Base-by-base conservation (phyloP, 306 rosid species). In the Rosa chinensis region DNA sequence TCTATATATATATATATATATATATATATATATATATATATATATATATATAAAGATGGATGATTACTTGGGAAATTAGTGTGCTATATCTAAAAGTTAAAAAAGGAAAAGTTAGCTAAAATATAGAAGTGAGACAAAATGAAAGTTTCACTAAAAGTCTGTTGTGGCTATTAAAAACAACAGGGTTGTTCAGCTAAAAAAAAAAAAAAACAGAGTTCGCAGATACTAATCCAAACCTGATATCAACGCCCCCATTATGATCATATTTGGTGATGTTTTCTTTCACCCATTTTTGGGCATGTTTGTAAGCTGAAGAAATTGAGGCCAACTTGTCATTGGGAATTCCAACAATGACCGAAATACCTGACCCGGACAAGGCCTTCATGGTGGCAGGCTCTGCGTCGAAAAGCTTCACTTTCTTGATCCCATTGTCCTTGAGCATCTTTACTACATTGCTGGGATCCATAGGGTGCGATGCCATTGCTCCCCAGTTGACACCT, bases 401-500 rank as follows among this genome's bases (percentile, higher is more conserved):
- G 12, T 92, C 97, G 40, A 94, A 94, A 55, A 94, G 84, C 84
- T 94, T 94, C 44, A 82, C 87, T 80, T 77, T 91, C 56, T 85
- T 87, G 42, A 94, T 88, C 18, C 82, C 94, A 40, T 91, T 94
- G 21, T 90, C 93, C 78, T 91, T 82, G n/a, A 92, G 37, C 88
- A 92, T 18, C 1, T 86, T 77, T 25, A 86, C 97, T 74, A 88
- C 93, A 49, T 75, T 81, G 21, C 0, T 52, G 11, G 97, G 92
- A n/a, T 53, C 39, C 79, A 91, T 5, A 42, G 86, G 91, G 52
- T 89, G 94, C 5, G 97, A 86, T 2, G 93, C 61, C 48, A 86
- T 53, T 25, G 81, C 6, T 28, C 98, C 98, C 98, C 97, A 92
- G 49, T 92, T 94, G 45, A 89, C 84, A n/a, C 98, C 98, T 63